Base-by-base conservation (phyloP, 2,329 filamentous ascomycete species). In the Ophiocordyceps sinensis region DNA sequence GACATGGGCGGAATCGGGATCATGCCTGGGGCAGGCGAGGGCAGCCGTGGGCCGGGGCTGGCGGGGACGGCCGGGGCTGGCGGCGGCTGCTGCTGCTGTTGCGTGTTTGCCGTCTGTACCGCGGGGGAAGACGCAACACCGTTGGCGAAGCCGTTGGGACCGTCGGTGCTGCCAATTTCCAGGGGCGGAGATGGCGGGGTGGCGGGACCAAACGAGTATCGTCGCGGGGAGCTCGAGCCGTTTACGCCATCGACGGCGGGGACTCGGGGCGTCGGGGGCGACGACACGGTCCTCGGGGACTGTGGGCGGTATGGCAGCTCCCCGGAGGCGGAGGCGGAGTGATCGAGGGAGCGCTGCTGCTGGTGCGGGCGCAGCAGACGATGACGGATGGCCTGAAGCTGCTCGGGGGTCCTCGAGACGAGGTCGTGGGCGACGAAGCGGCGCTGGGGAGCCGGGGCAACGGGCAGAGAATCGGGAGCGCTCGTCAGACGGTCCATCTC, bases 1-100 rank as follows among this genome's bases (percentile, higher is more conserved):
- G 77, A 80, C 73, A 81, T 77, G 10, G 77, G 77, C 11, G 77
- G 77, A 0, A 80, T 63, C 6, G 77, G 77, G 42, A 80, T 75
- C 2, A 69, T 59, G 10, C 70, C 63, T 12, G 70, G 66, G 3
- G 77, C 66, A 2, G 71, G 68, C 7, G 71, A 72, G 0, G 66
- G 61, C 0, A 66, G 49, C 5, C 63, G 53, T 28, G 53, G 45
- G 35, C 53, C 56, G 28, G 46, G 41, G n/a, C 26, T 53, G 42
- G 42, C 41, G 43, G 32, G 30, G 19, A 28, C 43, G n/a, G 28
- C 41, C 36, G 29, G 53, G 37, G 36, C 48, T 21, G 53, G 14
- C 42, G 53, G 14, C 42, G 29, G n/a, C 32, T 44, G 13, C 23
- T 35, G 32, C 17, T 35, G 32, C 13, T 38, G 37, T 14, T 38